Percentiles rank a stretch among this genome's conserved stretches.
Conservation (phyloP, 129 eudicot genomes). For the Arctium lappa region DNA sequence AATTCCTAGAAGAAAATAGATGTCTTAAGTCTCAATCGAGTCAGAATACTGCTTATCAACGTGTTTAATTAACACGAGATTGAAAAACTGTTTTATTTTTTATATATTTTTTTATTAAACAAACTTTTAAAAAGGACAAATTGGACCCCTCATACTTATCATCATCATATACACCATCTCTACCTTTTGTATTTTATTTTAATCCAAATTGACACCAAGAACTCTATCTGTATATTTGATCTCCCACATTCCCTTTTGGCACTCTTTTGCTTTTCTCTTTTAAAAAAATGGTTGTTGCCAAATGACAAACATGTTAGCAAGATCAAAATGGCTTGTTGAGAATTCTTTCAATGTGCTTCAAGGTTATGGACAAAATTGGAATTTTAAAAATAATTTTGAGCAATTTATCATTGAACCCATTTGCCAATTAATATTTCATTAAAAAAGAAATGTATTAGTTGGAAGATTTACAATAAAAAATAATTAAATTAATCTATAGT, state of each 20-base stretch:
- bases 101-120: background rate
- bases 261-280: background rate
- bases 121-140: background rate
- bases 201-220: conserved; percentile 20
- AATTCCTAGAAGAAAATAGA: too few species aligned
- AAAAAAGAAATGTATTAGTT: background rate
- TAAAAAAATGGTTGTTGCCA: conserved; percentile 11
- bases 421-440: background rate
- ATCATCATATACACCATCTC: conserved; percentile 27
- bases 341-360: conserved; percentile 2
- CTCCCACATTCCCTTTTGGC: conserved; percentile 23
- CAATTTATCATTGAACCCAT: background rate
- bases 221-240: conserved; percentile 23
- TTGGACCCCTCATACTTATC: conserved; percentile 19
- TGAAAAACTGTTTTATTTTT: background rate
- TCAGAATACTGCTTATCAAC: background rate
- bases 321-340: conserved; percentile 28
- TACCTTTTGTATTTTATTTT: background rate
- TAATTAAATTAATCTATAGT: background rate
- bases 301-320: conserved; percentile 25
- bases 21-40: background rate
- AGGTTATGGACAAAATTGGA: conserved; percentile 1
- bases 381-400: background rate
- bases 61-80: background rate
- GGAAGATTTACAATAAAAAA: background rate